Evolutionary conservation across 257 asterid species (phyloP).

Genomic region (Apocynum venetum): DNA sequence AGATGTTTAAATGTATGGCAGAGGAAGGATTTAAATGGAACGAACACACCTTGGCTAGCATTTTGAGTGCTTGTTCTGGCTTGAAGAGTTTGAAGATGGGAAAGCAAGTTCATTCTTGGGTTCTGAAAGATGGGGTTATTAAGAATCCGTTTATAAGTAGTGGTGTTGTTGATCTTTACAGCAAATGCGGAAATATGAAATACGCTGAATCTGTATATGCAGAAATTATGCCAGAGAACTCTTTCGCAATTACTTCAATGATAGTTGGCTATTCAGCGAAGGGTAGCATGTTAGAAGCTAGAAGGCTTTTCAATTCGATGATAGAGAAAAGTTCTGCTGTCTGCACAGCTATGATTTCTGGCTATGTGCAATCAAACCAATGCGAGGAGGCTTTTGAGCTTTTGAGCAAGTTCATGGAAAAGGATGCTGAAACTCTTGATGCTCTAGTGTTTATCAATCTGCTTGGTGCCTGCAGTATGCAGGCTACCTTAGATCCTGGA

Average conservation of each 20-base stretch:
- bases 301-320: constrained; percentile 54
- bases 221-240: constrained; percentile 31
- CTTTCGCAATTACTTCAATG: constrained; percentile 56
- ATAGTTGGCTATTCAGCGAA: constrained; percentile 64
- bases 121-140: constrained; percentile 49
- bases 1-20: constrained; percentile 52
- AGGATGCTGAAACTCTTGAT: constrained; percentile 36
- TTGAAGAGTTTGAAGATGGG: constrained; percentile 56
- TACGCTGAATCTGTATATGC: constrained; percentile 48
- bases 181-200: constrained; percentile 60
- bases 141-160: constrained; percentile 59
- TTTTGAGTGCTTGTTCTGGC: constrained; percentile 60
- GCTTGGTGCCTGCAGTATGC: constrained; percentile 60
- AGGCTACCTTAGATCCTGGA: constrained; percentile 59
- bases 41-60: constrained; percentile 59
- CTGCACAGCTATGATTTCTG: constrained; percentile 76
- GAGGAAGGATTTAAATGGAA: constrained; percentile 46
- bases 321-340: constrained; percentile 55
- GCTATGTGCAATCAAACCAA: constrained; percentile 53
- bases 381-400: constrained; percentile 64
- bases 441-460: constrained; percentile 53
- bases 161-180: constrained; percentile 70
- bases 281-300: constrained; percentile 62
- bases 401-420: constrained; percentile 46
- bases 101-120: constrained; percentile 77